Conservation (phyloP, 2,329 filamentous ascomycete genomes). For the Monilinia polystroma region DNA sequence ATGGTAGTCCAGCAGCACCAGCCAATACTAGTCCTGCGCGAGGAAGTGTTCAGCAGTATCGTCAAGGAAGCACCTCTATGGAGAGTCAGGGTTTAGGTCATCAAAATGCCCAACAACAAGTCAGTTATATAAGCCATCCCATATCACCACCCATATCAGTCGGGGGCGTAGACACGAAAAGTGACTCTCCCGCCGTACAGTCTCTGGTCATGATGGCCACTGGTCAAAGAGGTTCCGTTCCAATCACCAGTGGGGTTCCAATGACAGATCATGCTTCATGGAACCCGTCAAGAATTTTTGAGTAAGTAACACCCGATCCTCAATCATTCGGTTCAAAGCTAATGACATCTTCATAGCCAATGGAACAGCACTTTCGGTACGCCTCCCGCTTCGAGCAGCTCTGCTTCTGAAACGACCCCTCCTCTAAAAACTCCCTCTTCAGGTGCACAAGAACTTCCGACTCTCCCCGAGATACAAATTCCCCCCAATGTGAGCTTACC, state of each 20-base stretch:
- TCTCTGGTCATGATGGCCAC: constrained; percentile 70
- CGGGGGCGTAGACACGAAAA: constrained; percentile 69
- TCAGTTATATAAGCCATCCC: constrained; percentile 68
- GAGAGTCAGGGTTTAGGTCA: constrained; percentile 51
- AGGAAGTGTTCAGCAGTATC: constrained; percentile 33
- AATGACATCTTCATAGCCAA: constrained; percentile 58
- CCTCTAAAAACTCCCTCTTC: constrained; percentile 41
- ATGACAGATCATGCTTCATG: constrained; percentile 66
- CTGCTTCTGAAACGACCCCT: constrained; percentile 40
- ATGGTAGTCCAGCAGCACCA: constrained; percentile 64
- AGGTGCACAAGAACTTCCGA: constrained; percentile 50
- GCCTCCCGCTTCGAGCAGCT: constrained; percentile 39
- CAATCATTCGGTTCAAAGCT: constrained; percentile 26
- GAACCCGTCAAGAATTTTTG: constrained; percentile 87
- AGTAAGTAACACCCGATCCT: constrained; percentile 59
- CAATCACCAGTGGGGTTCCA: constrained; percentile 35
- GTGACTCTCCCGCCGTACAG: constrained; percentile 72
- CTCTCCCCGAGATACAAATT: constrained; percentile 48
- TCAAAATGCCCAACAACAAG: constrained; percentile 51
- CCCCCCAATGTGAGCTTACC: constrained; percentile 49
- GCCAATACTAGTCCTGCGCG: constrained; percentile 34
- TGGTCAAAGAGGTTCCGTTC: constrained; percentile 48
- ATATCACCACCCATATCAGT: constrained; percentile 79
- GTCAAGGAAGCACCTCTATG: constrained; percentile 32
- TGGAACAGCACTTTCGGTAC: constrained; percentile 93